phyloP scores from a whole-genome alignment of 768 basidiomycete genomes.

The Mycena metata region DNA sequence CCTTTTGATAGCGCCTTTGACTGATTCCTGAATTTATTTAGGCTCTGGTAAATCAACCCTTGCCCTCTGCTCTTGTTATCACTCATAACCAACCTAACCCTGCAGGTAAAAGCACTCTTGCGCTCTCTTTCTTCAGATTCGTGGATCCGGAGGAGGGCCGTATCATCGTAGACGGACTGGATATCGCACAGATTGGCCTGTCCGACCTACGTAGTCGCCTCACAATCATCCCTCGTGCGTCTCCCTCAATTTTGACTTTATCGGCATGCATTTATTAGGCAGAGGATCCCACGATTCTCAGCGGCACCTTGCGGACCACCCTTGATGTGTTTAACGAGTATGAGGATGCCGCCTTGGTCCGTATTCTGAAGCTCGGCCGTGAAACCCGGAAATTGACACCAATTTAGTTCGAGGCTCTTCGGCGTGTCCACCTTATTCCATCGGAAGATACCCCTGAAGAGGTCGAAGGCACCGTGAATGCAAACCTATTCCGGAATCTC shows the following conservation, averaged over 20 bases:
- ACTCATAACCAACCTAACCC: no score
- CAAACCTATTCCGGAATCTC: conserved; percentile 81
- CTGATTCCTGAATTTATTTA: no score
- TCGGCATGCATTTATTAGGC: conserved; percentile 18
- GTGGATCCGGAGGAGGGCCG: conserved; percentile 76
- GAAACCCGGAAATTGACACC: no score
- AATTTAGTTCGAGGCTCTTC: conserved; percentile 80
- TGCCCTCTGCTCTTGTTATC: no score
- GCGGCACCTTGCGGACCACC: conserved; percentile 83
- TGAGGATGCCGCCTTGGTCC: conserved; percentile 82
- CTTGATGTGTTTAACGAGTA: conserved; percentile 91
- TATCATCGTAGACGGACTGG: conserved; percentile 74
- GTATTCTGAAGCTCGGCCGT: conserved; percentile 36
- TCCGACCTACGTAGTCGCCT: conserved; percentile 76
- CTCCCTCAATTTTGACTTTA: no score
- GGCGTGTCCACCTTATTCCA: conserved; percentile 84
- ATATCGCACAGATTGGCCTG: conserved; percentile 75
- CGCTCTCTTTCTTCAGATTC: conserved; percentile 88
- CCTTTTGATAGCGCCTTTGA: no score
- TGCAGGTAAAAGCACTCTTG: conserved; percentile 83
- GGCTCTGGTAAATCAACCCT: no score
- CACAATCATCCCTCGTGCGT: conserved; percentile 81
- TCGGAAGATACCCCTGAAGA: conserved; percentile 62
- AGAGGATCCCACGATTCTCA: conserved; percentile 93
- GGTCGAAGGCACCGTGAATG: conserved; percentile 66